A percentile compares a stretch with the other conserved stretches of the same genome.
Evolutionary conservation across 371 early-diverging fungal genomes (phyloP).

Genomic region (Scutellospora calospora): DNA sequence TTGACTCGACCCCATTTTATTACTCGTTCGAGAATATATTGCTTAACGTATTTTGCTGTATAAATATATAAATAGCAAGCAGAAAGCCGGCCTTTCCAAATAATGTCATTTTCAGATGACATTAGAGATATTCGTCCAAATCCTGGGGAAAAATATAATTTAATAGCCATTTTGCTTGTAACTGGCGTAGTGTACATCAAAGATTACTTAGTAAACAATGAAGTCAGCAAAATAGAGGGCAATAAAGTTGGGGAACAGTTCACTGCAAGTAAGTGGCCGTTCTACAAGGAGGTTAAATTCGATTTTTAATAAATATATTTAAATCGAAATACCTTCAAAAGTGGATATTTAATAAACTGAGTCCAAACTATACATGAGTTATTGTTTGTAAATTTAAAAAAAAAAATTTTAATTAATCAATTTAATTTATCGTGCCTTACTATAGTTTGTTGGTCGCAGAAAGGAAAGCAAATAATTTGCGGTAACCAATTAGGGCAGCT

Average conservation of each 20-base stretch:
- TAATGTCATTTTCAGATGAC: neutral
- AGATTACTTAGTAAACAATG: slow-evolving; percentile 5
- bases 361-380: too few species aligned
- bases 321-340: neutral
- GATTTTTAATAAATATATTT: neutral
- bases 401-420: neutral
- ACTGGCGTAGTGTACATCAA: slow-evolving; percentile 1
- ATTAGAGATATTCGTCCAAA: slow-evolving; percentile 40
- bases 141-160: slow-evolving; percentile 4
- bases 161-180: slow-evolving; percentile 23
- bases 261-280: slow-evolving; percentile 23
- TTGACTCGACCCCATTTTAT: too few species aligned
- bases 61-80: too few species aligned
- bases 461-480: slow-evolving; percentile 63
- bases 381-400: too few species aligned
- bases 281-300: neutral
- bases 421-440: neutral
- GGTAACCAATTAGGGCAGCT: slow-evolving; percentile 56
- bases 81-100: slow-evolving; percentile 27
- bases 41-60: neutral
- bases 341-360: neutral
- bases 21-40: neutral
- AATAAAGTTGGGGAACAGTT: slow-evolving; percentile 24
- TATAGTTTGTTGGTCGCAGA: slow-evolving; percentile 63
- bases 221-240: neutral